These are phyloP conservation scores for Lentinula aciculospora DNA, from an alignment of 768 basidiomycete genomes.

Conservation along the genomic window DNA sequence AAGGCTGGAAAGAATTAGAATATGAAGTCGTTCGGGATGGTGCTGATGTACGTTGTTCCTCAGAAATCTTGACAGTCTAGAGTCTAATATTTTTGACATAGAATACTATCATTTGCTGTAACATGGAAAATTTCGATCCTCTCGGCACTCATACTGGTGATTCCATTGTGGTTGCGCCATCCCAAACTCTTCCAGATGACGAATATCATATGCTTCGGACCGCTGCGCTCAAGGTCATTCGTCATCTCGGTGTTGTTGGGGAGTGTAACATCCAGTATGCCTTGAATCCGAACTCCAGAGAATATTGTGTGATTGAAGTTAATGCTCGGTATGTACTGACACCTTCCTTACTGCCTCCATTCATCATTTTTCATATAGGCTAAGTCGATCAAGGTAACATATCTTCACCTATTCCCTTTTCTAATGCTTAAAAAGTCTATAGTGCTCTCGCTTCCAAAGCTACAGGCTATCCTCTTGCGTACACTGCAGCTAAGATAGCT, in stretches of 20 bases:
- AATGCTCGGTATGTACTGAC: constrained; percentile 68
- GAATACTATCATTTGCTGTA: constrained; percentile 99
- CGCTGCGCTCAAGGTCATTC: constrained; percentile 92
- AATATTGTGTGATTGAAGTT: constrained; percentile 98
- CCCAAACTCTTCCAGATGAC: constrained; percentile 94
- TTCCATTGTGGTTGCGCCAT: constrained; percentile 98
- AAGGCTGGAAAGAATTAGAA: constrained; percentile 99
- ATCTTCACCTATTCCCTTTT: constrained; percentile 9
- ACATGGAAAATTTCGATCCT: constrained; percentile 99
- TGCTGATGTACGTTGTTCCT: constrained; percentile 70
- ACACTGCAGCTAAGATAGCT: constrained; percentile 98
- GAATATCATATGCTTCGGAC: constrained; percentile 99
- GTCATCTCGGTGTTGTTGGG: constrained; percentile 88
- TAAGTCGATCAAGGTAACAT: constrained; percentile 73
- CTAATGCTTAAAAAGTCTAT: background rate
- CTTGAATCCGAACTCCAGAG: constrained; percentile 84
- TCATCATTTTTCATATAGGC: constrained; percentile 23
- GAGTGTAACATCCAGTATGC: constrained; percentile 99
- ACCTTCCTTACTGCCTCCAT: background rate
- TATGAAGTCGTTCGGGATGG: constrained; percentile 98
- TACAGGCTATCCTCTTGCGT: constrained; percentile 97
- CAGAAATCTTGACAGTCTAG: constrained; percentile 8
- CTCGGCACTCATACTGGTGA: constrained; percentile 99
- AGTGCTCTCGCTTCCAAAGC: constrained; percentile 98
- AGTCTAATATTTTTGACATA: constrained; percentile 22